Percentiles rank a stretch among this genome's conserved stretches.
phyloP scores from a whole-genome alignment of 768 basidiomycete genomes.

The Kwoniella heveanensis region DNA sequence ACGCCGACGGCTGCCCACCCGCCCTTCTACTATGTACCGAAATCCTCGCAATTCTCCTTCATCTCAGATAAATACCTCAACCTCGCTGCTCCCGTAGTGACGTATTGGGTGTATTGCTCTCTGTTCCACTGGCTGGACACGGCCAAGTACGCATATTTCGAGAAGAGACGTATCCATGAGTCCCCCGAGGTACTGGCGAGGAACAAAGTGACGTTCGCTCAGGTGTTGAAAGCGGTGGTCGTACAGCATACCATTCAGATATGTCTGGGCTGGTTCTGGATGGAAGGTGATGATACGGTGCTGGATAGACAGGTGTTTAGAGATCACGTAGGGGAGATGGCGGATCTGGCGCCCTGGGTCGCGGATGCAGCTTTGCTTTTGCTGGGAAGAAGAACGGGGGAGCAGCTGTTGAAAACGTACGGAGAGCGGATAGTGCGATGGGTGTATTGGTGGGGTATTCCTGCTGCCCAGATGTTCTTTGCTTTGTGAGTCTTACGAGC shows the following conservation, averaged over 20 bases:
- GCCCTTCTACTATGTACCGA: constrained; percentile 58
- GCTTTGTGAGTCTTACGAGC: constrained; percentile 94
- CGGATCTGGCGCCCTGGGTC: constrained; percentile 54
- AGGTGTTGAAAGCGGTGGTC: constrained; percentile 79
- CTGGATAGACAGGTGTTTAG: constrained; percentile 41
- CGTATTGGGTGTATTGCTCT: constrained; percentile 80
- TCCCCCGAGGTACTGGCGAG: constrained; percentile 72
- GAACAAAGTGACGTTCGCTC: constrained; percentile 70
- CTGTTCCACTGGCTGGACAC: constrained; percentile 81
- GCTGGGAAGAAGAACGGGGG: constrained; percentile 59
- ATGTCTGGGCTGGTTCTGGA: constrained; percentile 67
- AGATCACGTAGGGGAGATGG: constrained; percentile 52
- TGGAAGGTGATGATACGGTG: constrained; percentile 60
- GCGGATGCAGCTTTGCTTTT: constrained; percentile 57
- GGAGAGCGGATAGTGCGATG: constrained; percentile 62
- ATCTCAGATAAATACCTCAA: constrained; percentile 73
- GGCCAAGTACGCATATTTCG: constrained; percentile 67
- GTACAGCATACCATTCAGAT: constrained; percentile 88
- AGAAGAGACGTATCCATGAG: constrained; percentile 84
- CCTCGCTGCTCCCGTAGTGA: constrained; percentile 71
- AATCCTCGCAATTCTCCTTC: constrained; percentile 57
- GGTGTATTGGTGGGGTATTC: constrained; percentile 93
- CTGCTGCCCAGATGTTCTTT: constrained; percentile 68
- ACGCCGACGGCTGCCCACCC: constrained; percentile 45
- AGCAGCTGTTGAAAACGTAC: constrained; percentile 55